Base-by-base conservation (phyloP, 441 rosid species). In the Theobroma grandiflorum region DNA sequence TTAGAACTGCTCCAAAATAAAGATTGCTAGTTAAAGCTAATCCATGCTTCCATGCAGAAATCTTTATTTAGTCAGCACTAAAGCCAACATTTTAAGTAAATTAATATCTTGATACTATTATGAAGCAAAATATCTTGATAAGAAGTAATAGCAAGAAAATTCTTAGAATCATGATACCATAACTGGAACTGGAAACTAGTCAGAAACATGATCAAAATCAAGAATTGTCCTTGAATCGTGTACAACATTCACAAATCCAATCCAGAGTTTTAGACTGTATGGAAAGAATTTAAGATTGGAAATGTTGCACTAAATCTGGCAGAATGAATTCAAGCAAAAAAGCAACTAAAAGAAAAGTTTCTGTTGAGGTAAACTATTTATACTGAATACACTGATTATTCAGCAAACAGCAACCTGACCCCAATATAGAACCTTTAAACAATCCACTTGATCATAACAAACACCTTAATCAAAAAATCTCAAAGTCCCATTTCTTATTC, bases 191-290 rank as follows among this genome's bases (percentile, higher is more conserved):
- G 31, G n/a, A 49, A 70, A 49, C 42, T 49, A 49, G 42, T 70
- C 37, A 49, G 58, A 49, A 70, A 15, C 74, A 69, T 50, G 10
- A 49, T 49, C 38, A 70, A 70, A 49, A 70, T 70, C 74, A 35
- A 31, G 20, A 70, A 70, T 15, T 47, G 49, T 31, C 58, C 22
- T 70, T 70, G 16, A 50, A 31, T 49, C 18, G 11, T 15, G 58
- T 70, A 49, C 26, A 70, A 31, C 2, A 26, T 70, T 70, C 57
- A 40, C 53, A 5, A 49, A 49, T 15, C 12, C 26, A 26, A 26
- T 70, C 74, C 74, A 52, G 15, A 69, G 11, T 12, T 68, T 68
- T 43, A 11, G 72, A 68, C 20, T 0, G 73, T 3, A 31, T 26
- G 4, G 74, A 31, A 69, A 47, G 10, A 69, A 26, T 69, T 50